phyloP scores from a whole-genome alignment of 768 basidiomycete genomes.

The Kwoniella europaea region DNA sequence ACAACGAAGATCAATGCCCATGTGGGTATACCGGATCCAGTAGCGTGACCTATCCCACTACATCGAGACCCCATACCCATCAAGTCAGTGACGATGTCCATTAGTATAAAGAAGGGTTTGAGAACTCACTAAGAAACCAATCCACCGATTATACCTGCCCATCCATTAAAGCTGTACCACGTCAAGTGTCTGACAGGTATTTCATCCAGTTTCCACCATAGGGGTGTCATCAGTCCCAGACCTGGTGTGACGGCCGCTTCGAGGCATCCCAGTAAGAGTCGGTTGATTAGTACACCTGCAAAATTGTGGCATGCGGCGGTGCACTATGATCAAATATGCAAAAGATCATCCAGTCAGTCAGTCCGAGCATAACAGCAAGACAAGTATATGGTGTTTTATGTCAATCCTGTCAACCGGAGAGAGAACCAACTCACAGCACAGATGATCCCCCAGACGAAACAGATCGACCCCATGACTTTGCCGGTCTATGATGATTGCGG shows the following conservation, averaged over 20 bases:
- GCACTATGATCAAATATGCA: constrained; percentile 28
- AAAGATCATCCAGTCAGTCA: no score
- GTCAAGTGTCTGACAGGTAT: constrained; percentile 52
- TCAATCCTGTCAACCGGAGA: no score
- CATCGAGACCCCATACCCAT: constrained; percentile 28
- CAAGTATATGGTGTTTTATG: no score
- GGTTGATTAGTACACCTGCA: constrained; percentile 48
- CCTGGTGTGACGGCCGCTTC: constrained; percentile 56
- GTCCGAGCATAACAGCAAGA: no score
- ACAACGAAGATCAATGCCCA: constrained; percentile 55
- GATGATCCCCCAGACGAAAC: constrained; percentile 58
- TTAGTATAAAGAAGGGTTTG: background rate
- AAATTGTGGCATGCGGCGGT: constrained; percentile 51
- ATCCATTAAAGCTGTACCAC: constrained; percentile 51
- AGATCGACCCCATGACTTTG: constrained; percentile 34
- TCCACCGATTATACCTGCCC: constrained; percentile 50
- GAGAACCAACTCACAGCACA: constrained; percentile 11
- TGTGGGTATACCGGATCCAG: constrained; percentile 32
- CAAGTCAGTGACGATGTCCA: background rate
- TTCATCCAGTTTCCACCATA: constrained; percentile 56
- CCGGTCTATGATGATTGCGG: constrained; percentile 26
- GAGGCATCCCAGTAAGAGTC: constrained; percentile 51
- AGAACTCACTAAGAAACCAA: constrained; percentile 51
- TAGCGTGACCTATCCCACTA: constrained; percentile 1
- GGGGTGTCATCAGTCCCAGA: constrained; percentile 55